Base-by-base conservation (phyloP, 768 basidiomycete genomes). In the Russula sp. region DNA sequence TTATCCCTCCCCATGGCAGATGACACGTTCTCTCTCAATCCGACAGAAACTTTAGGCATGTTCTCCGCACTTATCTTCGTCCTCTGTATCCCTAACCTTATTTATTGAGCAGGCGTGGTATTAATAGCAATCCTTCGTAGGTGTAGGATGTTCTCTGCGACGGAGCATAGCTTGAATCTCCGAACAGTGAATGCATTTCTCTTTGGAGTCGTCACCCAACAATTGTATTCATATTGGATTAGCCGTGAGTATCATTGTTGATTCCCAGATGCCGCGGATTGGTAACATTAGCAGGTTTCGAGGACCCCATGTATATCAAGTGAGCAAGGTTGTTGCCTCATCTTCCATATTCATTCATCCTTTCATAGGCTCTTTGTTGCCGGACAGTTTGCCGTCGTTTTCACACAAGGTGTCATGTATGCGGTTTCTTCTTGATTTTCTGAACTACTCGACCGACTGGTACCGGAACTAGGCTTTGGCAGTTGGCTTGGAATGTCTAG, bases 221-320 rank as follows among this genome's bases (percentile, higher is more conserved):
- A 55, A 43, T 34, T 43, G 14, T 55, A 55, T n/a, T 7, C n/a
- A 13, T 55, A 55, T 55, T 55, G 54, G 54, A 55, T 32, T 14
- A 35, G 42, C n/a, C 42, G 54, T 55, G 42, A 18, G 54, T 43
- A 34, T 34, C 39, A 34, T 20, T n/a, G 34, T 55, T 45, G 42
- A 18, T 45, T 29, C 42, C 3, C 14, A 43, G 54, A n/a, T 20
- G 2, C 7, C 18, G 10, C 43, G 11, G 53, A 55, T 55, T n/a
- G 42, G n/a, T 29, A 35, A 43, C 11, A 2, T 43, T 32, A 18
- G 16, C 41, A 54, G 53, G 53, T 43, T 54, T 55, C 42, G 32
- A 42, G 11, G 54, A 55, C 32, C 42, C 41, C 1, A 11, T 55
- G 20, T 16, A n/a, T 45, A 7, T 35, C 1, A 55, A 34, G 54